Conservation (phyloP, 2,329 filamentous ascomycete genomes). For the Ophiosphaerella narmari region DNA sequence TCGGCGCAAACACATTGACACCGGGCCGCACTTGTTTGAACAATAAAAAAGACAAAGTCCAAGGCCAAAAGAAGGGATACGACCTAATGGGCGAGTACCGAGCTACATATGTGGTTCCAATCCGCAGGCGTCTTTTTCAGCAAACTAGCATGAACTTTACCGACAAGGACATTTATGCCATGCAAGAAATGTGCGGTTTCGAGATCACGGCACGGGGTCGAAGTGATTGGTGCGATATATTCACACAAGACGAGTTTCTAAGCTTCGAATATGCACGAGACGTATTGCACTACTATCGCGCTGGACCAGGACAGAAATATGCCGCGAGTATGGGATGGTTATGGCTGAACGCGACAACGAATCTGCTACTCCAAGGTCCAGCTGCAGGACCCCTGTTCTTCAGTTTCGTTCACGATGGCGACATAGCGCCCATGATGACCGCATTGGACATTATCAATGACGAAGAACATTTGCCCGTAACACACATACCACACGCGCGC, state of each 20-base stretch:
- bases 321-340: constrained; percentile 60
- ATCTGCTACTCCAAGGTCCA: constrained; percentile 53
- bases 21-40: constrained; percentile 55
- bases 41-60: constrained; percentile 44
- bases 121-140: constrained; percentile 51
- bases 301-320: constrained; percentile 62
- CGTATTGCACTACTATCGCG: constrained; percentile 62
- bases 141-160: constrained; percentile 52
- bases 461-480: constrained; percentile 52
- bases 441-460: constrained; percentile 57
- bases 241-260: constrained; percentile 59
- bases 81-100: constrained; percentile 55
- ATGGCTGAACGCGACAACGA: constrained; percentile 62
- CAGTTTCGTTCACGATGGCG: constrained; percentile 65
- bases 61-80: constrained; percentile 58
- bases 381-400: constrained; percentile 56
- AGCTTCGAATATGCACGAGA: constrained; percentile 64
- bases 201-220: constrained; percentile 59
- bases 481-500: constrained; percentile 50
- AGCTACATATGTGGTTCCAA: constrained; percentile 53
- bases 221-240: constrained; percentile 62
- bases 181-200: constrained; percentile 67
- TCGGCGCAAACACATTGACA: constrained; percentile 60
- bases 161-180: constrained; percentile 58
- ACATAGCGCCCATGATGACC: constrained; percentile 61